These are phyloP conservation scores for Talaromyces islandicus DNA, from an alignment of 2,329 filamentous ascomycete genomes.

Conservation along the genomic window DNA sequence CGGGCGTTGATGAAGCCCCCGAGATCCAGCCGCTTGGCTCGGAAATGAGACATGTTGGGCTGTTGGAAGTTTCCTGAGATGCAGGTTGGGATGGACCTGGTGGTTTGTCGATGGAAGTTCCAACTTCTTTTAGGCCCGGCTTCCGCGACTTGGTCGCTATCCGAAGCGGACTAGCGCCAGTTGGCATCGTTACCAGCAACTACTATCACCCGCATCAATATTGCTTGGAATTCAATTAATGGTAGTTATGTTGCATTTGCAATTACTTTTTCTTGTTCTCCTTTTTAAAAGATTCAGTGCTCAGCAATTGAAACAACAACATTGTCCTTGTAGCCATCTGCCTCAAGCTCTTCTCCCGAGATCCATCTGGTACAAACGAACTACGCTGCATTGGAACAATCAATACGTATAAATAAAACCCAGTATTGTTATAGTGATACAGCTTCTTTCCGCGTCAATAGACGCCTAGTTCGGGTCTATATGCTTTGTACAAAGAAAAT, in stretches of 20 bases:
- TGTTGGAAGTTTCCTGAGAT: neutral
- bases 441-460: constrained; percentile 32
- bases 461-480: constrained; percentile 30
- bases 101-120: constrained; percentile 12
- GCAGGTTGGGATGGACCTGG: neutral
- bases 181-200: neutral
- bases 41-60: constrained; percentile 71
- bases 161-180: constrained; percentile 5
- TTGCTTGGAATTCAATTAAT: neutral
- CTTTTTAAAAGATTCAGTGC: constrained; percentile 2
- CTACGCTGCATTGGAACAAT: neutral
- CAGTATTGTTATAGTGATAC: constrained; percentile 24
- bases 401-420: neutral
- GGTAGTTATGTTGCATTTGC: neutral
- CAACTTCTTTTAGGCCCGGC: constrained; percentile 7
- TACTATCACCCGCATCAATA: neutral
- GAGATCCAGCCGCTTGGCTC: constrained; percentile 83
- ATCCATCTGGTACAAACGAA: neutral
- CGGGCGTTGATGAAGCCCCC: constrained; percentile 81
- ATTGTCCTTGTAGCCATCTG: neutral
- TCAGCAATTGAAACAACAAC: constrained; percentile 22
- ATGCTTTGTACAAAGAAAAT: constrained; percentile 30
- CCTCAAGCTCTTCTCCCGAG: neutral
- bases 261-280: too few relatives aligned
- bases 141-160: constrained; percentile 8